Conservation (phyloP, 2,329 filamentous ascomycete genomes). For the Pseudofabraea citricarpa region DNA sequence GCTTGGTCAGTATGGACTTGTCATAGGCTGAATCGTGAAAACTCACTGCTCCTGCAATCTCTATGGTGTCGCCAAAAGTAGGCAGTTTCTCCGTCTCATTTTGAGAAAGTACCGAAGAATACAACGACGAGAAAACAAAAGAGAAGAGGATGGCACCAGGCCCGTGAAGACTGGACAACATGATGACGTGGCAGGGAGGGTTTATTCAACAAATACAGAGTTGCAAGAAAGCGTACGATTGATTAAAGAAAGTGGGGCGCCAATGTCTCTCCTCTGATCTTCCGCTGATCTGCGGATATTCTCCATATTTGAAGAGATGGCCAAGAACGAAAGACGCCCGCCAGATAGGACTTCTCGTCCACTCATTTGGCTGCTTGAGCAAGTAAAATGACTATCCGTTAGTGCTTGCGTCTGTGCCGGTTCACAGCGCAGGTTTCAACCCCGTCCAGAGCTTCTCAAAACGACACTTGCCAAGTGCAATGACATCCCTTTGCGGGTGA, state of each 20-base stretch:
- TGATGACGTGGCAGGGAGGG: neutral
- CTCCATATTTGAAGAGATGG: neutral
- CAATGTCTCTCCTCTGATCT: neutral
- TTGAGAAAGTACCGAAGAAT: constrained; percentile 11
- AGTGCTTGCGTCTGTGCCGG: too few relatives aligned
- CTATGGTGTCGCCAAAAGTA: constrained; percentile 12
- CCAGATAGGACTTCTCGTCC: too few relatives aligned
- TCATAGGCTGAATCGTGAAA: neutral
- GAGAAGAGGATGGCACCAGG: constrained; percentile 11
- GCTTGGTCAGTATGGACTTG: neutral
- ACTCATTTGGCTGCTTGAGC: too few relatives aligned
- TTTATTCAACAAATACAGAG: too few relatives aligned
- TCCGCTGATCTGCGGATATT: neutral
- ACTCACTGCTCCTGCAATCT: constrained; percentile 13
- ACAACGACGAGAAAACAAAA: too few relatives aligned
- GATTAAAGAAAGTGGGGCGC: neutral
- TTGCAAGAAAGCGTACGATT: neutral
- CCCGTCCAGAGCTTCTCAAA: too few relatives aligned
- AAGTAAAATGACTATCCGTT: too few relatives aligned
- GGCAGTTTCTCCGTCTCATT: constrained; percentile 11
- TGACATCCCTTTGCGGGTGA: too few relatives aligned
- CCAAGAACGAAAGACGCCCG: too few relatives aligned
- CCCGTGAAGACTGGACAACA: constrained; percentile 12
- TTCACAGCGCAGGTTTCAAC: too few relatives aligned
- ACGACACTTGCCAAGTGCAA: too few relatives aligned